These are phyloP conservation scores for Penicillium freii DNA, from an alignment of 2,329 filamentous ascomycete genomes.

Conservation along the genomic window DNA sequence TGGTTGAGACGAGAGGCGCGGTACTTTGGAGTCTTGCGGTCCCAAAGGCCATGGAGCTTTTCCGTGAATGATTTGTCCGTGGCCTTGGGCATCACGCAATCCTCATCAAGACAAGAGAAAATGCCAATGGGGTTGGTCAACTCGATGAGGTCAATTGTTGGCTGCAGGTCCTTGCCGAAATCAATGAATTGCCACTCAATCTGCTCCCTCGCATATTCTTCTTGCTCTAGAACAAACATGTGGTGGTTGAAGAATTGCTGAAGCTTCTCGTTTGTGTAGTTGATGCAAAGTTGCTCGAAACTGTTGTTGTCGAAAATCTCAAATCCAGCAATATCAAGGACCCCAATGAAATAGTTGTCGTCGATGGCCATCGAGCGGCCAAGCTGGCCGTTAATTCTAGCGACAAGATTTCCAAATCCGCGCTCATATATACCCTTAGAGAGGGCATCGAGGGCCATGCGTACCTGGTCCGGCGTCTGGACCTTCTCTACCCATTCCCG, in stretches of 20 bases:
- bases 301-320: constrained; percentile 98
- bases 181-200: constrained; percentile 99
- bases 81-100: constrained; percentile 98
- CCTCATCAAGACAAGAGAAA: constrained; percentile 96
- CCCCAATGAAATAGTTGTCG: constrained; percentile 93
- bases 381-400: constrained; percentile 85
- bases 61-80: constrained; percentile 97
- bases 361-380: constrained; percentile 80
- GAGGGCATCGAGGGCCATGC: constrained; percentile 82
- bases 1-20: constrained; percentile 81
- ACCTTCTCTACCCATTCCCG: constrained; percentile 98
- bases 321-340: constrained; percentile 97
- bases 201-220: constrained; percentile 94
- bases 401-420: constrained; percentile 87
- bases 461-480: constrained; percentile 94
- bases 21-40: constrained; percentile 93
- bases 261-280: constrained; percentile 98
- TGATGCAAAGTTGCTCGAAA: constrained; percentile 98
- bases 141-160: constrained; percentile 96
- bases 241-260: constrained; percentile 99
- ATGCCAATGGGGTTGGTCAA: constrained; percentile 96
- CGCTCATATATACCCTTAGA: constrained; percentile 98
- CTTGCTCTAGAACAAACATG: constrained; percentile 98
- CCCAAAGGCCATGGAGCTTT: constrained; percentile 95
- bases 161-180: constrained; percentile 93